Conservation (phyloP, 441 rosid genomes). For the Brassica balearica region DNA sequence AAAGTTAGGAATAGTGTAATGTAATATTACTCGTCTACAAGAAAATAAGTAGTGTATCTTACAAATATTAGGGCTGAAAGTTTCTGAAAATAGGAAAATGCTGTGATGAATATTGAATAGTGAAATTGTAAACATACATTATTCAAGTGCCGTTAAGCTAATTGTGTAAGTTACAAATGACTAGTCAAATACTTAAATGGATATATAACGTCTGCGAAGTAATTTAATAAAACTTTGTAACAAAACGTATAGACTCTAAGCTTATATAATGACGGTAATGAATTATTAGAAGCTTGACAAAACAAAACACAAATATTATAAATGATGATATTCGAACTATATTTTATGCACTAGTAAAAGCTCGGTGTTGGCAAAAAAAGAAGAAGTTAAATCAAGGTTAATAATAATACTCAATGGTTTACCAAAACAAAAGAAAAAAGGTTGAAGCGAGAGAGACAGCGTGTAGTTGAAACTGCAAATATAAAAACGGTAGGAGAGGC, state of each 20-base stretch:
- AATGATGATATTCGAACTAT: neutral
- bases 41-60: neutral
- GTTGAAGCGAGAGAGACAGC: neutral
- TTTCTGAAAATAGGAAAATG: neutral
- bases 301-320: neutral
- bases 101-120: neutral
- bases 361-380: too few relatives aligned
- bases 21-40: neutral
- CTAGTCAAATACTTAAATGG: neutral
- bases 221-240: neutral
- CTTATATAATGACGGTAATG: neutral
- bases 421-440: neutral
- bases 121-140: neutral
- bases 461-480: conserved; percentile 12
- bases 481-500: conserved; percentile 34
- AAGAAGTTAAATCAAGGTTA: neutral
- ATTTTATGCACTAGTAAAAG: neutral
- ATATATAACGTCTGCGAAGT: neutral
- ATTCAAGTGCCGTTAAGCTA: neutral
- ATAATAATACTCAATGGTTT: neutral
- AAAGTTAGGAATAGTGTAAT: neutral
- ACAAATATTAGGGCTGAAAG: neutral
- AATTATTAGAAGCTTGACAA: neutral
- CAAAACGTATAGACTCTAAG: neutral
- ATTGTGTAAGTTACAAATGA: neutral